These are phyloP conservation scores for Aspergillus sp. DNA, from an alignment of 2,329 filamentous ascomycete species.

Conservation along the genomic window DNA sequence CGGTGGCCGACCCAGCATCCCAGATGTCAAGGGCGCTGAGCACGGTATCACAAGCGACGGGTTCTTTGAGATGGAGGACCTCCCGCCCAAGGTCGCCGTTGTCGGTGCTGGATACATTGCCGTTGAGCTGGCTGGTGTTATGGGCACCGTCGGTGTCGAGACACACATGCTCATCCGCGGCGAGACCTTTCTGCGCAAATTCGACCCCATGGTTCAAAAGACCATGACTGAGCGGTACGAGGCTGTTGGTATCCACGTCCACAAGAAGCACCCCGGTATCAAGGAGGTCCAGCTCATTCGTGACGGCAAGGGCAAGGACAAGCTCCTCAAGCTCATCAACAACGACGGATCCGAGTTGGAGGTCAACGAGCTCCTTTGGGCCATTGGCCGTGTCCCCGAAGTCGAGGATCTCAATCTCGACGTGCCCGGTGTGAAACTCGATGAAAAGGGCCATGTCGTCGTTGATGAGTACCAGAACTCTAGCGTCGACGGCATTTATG, in stretches of 20 bases:
- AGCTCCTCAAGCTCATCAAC: conserved; percentile 50
- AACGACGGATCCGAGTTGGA: conserved; percentile 50
- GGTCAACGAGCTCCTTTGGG: conserved; percentile 57
- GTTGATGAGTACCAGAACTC: conserved; percentile 59
- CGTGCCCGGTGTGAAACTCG: conserved; percentile 48
- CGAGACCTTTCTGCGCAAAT: conserved; percentile 54
- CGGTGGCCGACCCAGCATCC: conserved; percentile 52
- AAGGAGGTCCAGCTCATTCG: conserved; percentile 53
- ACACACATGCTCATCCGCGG: conserved; percentile 57
- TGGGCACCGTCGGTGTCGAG: conserved; percentile 55
- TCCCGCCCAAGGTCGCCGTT: conserved; percentile 55
- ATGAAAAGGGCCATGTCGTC: conserved; percentile 44
- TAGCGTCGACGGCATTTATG: conserved; percentile 52
- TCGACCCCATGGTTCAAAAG: conserved; percentile 58
- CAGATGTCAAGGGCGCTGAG: conserved; percentile 50
- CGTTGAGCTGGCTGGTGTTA: conserved; percentile 56
- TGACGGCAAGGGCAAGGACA: conserved; percentile 52
- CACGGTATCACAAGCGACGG: conserved; percentile 57
- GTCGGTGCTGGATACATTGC: conserved; percentile 58
- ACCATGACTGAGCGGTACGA: conserved; percentile 58
- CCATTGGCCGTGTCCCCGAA: conserved; percentile 53
- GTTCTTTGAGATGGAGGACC: conserved; percentile 56
- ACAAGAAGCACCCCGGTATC: conserved; percentile 52
- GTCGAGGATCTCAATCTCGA: conserved; percentile 49
- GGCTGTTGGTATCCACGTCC: conserved; percentile 52